These are phyloP conservation scores for Quercus dentata DNA, from an alignment of 306 rosid species.

Conservation along the genomic window DNA sequence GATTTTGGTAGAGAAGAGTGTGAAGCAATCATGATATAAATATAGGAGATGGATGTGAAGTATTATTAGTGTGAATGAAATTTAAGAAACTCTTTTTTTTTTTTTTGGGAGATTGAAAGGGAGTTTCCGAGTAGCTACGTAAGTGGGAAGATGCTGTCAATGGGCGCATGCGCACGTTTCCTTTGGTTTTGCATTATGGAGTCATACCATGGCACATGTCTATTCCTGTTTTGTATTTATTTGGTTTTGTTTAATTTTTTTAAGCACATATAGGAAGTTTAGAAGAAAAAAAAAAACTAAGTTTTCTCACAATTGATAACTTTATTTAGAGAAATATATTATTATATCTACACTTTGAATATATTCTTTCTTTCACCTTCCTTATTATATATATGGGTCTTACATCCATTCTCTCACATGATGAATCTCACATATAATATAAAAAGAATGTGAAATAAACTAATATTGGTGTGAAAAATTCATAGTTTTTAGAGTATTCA, in stretches of 20 bases:
- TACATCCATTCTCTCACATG: no score
- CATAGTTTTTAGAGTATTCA: no score
- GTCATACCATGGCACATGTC: slow-evolving; percentile 16
- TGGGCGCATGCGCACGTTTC: slow-evolving; percentile 35
- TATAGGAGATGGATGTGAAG: background rate
- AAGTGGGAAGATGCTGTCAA: slow-evolving; percentile 66
- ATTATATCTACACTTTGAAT: no score
- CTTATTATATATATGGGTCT: no score
- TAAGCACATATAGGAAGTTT: background rate
- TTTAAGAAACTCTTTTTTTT: background rate
- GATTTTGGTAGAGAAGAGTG: background rate
- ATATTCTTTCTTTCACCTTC: no score
- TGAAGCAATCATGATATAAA: background rate
- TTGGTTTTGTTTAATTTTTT: background rate
- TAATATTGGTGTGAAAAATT: no score
- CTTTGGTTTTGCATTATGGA: background rate
- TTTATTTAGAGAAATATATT: no score
- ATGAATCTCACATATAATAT: no score
- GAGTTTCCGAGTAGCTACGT: slow-evolving; percentile 51
- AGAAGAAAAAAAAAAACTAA: background rate
- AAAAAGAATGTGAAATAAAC: no score
- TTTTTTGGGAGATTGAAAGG: background rate
- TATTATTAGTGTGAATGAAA: background rate
- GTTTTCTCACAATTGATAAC: background rate
- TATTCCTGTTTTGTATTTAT: background rate